Evolutionary conservation across 1,284 basidiomycete species (phyloP).

Genomic region (Lentinus polychrous): DNA sequence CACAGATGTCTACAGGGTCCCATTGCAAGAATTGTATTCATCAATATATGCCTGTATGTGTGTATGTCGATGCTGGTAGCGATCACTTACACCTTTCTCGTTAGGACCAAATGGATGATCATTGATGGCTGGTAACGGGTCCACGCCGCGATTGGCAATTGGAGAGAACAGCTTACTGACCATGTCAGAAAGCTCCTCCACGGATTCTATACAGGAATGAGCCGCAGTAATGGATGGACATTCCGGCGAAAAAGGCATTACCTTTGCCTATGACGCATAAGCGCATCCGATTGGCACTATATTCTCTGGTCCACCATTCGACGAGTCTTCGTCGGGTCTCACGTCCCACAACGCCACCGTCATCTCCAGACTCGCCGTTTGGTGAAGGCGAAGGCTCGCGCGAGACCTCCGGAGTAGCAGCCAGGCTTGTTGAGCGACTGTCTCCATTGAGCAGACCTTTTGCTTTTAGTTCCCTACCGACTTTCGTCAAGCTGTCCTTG

Average conservation of each 20-base stretch:
- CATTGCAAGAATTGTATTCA: background rate
- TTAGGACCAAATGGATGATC: conserved; percentile 74
- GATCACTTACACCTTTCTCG: conserved; percentile 64
- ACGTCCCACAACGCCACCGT: conserved; percentile 72
- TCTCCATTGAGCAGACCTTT: conserved; percentile 32
- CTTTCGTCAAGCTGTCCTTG: conserved; percentile 75
- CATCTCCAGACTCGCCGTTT: conserved; percentile 50
- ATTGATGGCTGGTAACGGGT: conserved; percentile 60
- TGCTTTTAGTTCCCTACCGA: conserved; percentile 48
- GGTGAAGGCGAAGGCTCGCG: conserved; percentile 57
- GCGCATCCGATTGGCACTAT: conserved; percentile 93
- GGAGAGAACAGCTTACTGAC: conserved; percentile 76
- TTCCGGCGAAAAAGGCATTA: no score
- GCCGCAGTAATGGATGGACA: no score
- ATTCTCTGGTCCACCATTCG: conserved; percentile 93
- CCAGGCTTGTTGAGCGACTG: conserved; percentile 20
- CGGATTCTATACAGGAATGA: conserved; percentile 48
- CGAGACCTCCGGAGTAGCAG: conserved; percentile 44
- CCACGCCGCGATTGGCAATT: conserved; percentile 63
- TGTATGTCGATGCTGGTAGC: background rate
- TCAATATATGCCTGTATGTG: conserved; percentile 1
- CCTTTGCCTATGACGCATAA: conserved; percentile 89
- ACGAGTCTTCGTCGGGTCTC: conserved; percentile 90
- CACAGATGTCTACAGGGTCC: conserved; percentile 60
- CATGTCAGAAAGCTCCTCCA: conserved; percentile 71